phyloP scores from a whole-genome alignment of 495 filamentous ascomycete genomes.

The Penicillium maclennaniae region DNA sequence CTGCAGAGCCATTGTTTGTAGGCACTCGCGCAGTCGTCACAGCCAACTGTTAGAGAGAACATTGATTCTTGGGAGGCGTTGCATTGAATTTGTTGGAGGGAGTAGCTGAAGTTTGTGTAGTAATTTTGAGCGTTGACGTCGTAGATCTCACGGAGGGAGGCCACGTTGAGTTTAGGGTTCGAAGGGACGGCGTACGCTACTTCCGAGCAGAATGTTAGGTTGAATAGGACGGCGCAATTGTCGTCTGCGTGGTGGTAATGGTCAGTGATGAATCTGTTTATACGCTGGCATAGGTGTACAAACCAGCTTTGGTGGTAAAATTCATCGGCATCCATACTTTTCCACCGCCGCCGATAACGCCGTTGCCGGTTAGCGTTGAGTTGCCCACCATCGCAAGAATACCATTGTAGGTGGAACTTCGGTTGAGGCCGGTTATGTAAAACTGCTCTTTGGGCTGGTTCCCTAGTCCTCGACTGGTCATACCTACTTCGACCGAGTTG shows the following conservation, averaged over 20 bases:
- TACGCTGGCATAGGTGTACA: slow-evolving; percentile 8
- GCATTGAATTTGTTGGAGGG: slow-evolving; percentile 80
- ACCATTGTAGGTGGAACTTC: slow-evolving; percentile 63
- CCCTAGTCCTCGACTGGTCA: slow-evolving; percentile 61
- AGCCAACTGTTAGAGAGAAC: slow-evolving; percentile 77
- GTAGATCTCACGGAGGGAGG: slow-evolving; percentile 60
- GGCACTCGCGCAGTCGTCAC: slow-evolving; percentile 67
- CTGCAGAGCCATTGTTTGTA: slow-evolving; percentile 96
- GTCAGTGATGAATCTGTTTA: neutral
- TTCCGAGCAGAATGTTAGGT: slow-evolving; percentile 79
- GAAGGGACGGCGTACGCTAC: slow-evolving; percentile 87
- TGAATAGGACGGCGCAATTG: slow-evolving; percentile 81
- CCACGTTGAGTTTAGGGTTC: slow-evolving; percentile 49
- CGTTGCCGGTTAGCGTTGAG: slow-evolving; percentile 45
- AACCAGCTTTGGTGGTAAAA: slow-evolving; percentile 77
- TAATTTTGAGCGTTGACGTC: slow-evolving; percentile 56
- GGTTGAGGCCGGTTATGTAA: slow-evolving; percentile 69
- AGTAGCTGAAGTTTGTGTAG: slow-evolving; percentile 75
- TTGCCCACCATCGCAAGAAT: slow-evolving; percentile 64
- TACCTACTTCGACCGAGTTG: slow-evolving; percentile 52
- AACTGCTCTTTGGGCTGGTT: slow-evolving; percentile 79
- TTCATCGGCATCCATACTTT: slow-evolving; percentile 61
- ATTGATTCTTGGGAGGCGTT: slow-evolving; percentile 62
- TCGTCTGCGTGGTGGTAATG: slow-evolving; percentile 35
- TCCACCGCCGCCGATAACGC: slow-evolving; percentile 62